These are phyloP conservation scores for Cladophialophora psammophila DNA, from an alignment of 2,329 filamentous ascomycete species.

Conservation along the genomic window DNA sequence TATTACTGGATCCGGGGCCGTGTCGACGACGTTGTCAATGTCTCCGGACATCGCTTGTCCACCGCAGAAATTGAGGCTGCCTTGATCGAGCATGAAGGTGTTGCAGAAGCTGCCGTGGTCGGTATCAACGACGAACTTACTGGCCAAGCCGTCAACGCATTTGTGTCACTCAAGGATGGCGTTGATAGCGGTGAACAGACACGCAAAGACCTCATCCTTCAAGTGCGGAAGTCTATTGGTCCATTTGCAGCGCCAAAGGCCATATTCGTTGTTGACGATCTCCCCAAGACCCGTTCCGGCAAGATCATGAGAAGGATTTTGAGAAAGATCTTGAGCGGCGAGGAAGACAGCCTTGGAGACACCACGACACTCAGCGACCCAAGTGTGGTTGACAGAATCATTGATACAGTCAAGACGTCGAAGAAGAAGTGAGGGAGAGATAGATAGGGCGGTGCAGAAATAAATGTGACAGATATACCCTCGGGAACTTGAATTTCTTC, in stretches of 20 bases:
- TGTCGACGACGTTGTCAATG: conserved; percentile 98
- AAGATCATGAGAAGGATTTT: conserved; percentile 99
- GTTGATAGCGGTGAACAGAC: conserved; percentile 78
- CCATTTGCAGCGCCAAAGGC: conserved; percentile 97
- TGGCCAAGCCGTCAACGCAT: conserved; percentile 96
- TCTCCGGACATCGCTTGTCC: conserved; percentile 92
- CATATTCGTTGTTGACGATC: conserved; percentile 86
- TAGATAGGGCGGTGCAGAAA: neutral
- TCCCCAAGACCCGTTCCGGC: conserved; percentile 95
- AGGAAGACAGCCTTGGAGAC: conserved; percentile 96
- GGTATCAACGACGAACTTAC: conserved; percentile 93
- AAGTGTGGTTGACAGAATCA: conserved; percentile 86
- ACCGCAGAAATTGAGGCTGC: conserved; percentile 98
- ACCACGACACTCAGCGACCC: conserved; percentile 90
- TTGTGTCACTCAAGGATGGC: conserved; percentile 89
- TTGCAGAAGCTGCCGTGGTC: conserved; percentile 95
- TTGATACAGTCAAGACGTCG: conserved; percentile 72
- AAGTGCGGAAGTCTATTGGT: conserved; percentile 96
- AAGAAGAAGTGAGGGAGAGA: conserved; percentile 48
- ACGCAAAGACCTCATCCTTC: conserved; percentile 90
- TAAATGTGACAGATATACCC: conserved; percentile 5
- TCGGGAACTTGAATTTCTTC: conserved; percentile 1
- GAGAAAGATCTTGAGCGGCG: conserved; percentile 94
- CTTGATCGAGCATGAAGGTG: conserved; percentile 85
- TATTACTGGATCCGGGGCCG: conserved; percentile 99